Conservation (phyloP, 352 stramenopile species). For the Elongisporangium undulatum region DNA sequence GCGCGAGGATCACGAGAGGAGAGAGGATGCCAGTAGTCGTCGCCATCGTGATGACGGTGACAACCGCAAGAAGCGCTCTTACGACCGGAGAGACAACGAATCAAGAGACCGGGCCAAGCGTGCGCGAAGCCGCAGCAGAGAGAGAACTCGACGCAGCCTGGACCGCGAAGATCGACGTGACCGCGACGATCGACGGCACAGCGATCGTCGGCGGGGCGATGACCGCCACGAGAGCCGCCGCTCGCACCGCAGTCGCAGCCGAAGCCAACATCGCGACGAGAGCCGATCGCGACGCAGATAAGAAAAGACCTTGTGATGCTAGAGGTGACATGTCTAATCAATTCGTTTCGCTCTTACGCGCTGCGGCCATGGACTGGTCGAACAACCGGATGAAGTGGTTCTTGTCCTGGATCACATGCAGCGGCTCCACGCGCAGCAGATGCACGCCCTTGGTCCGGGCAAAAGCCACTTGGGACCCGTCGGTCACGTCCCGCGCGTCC, state of each 20-base stretch:
- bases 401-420: slow-evolving; percentile 49
- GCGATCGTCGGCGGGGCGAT: slow-evolving; percentile 6
- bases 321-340: too few relatives aligned
- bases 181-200: background rate
- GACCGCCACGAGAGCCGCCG: slow-evolving; percentile 5
- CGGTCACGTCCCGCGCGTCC: slow-evolving; percentile 35
- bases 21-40: background rate
- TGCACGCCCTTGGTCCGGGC: slow-evolving; percentile 30
- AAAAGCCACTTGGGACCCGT: slow-evolving; percentile 26
- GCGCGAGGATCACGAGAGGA: background rate
- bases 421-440: slow-evolving; percentile 59
- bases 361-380: slow-evolving; percentile 16
- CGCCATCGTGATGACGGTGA: background rate
- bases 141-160: background rate
- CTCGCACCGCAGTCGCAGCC: slow-evolving; percentile 12
- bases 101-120: background rate
- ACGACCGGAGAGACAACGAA: background rate
- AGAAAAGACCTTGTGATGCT: too few relatives aligned
- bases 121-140: slow-evolving; percentile 8
- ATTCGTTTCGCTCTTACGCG: too few relatives aligned
- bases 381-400: slow-evolving; percentile 57
- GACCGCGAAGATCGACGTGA: background rate
- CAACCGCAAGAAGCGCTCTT: slow-evolving; percentile 8
- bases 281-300: slow-evolving; percentile 1
- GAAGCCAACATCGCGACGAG: slow-evolving; percentile 6